Evolutionary conservation across 306 rosid genomes (phyloP).

Genomic region (Arachis stenosperma): DNA sequence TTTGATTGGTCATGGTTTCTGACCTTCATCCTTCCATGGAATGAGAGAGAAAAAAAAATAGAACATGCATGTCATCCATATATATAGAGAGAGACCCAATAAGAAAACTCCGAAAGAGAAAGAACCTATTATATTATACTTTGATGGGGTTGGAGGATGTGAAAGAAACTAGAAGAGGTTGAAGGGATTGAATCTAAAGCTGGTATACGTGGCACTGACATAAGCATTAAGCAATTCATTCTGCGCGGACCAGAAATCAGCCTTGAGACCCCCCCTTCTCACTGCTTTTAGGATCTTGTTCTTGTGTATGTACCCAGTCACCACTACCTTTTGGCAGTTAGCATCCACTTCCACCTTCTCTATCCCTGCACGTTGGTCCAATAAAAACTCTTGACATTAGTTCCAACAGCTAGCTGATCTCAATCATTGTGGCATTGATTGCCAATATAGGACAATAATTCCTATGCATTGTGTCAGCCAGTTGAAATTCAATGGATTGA

Average conservation of each 20-base stretch:
- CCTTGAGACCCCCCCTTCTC: slow-evolving; percentile 83
- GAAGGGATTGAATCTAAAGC: slow-evolving; percentile 61
- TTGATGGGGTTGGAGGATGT: slow-evolving; percentile 7
- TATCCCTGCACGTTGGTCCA: slow-evolving; percentile 58
- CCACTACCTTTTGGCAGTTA: slow-evolving; percentile 71
- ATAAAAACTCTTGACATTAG: neutral
- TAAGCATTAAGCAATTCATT: slow-evolving; percentile 77
- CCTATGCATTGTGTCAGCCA: too few species aligned
- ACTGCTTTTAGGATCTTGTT: slow-evolving; percentile 87
- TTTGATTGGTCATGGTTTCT: slow-evolving; percentile 24
- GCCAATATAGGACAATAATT: neutral
- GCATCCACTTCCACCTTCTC: slow-evolving; percentile 90
- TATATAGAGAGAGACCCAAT: slow-evolving; percentile 1
- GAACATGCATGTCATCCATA: slow-evolving; percentile 33
- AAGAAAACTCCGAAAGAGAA: neutral
- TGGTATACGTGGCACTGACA: slow-evolving; percentile 53
- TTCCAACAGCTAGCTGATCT: neutral
- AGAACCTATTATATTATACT: neutral
- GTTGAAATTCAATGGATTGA: too few species aligned
- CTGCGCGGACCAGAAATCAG: slow-evolving; percentile 92
- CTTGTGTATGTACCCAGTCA: slow-evolving; percentile 73
- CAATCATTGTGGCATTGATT: slow-evolving; percentile 11
- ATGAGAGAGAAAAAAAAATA: slow-evolving; percentile 13
- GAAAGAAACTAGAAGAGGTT: slow-evolving; percentile 59
- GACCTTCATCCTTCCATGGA: neutral